A percentile compares a stretch with the other conserved stretches of the same genome.
Evolutionary conservation across 495 filamentous ascomycete species (phyloP).

Genomic region (Elasticomyces elasticus): DNA sequence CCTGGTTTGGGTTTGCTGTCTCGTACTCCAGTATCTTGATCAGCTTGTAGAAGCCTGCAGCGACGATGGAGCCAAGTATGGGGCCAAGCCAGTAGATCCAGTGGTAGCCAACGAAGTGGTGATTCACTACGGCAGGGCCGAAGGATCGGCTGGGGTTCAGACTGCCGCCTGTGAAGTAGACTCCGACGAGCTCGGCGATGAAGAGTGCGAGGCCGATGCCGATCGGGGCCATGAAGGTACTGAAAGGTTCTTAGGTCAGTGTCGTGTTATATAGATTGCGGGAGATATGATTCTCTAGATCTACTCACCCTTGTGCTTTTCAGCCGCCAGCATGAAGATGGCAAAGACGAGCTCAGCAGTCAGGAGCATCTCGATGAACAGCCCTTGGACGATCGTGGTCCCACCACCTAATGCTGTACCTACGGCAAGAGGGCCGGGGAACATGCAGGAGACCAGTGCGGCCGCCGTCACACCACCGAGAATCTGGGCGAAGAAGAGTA

Average conservation of each 20-base stretch:
- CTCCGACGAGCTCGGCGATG: conserved; percentile 35
- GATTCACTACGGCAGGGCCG: conserved; percentile 57
- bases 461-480: conserved; percentile 49
- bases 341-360: conserved; percentile 68
- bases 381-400: conserved; percentile 51
- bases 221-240: conserved; percentile 67
- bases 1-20: conserved; percentile 32
- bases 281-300: too few species aligned
- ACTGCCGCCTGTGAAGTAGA: conserved; percentile 63
- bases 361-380: conserved; percentile 74
- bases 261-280: too few species aligned
- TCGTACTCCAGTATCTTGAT: conserved; percentile 39
- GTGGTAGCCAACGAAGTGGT: conserved; percentile 54
- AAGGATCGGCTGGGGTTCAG: conserved; percentile 67
- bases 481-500: conserved; percentile 47
- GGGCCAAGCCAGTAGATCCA: conserved; percentile 40
- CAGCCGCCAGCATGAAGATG: conserved; percentile 73
- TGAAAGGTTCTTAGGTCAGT: too few species aligned
- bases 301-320: conserved; percentile 76
- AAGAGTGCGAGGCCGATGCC: conserved; percentile 48
- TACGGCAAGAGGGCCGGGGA: conserved; percentile 54
- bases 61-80: conserved; percentile 26
- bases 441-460: conserved; percentile 52
- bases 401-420: conserved; percentile 47
- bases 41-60: conserved; percentile 51